These are phyloP conservation scores for Phialocephala sp. DNA, from an alignment of 2,329 filamentous ascomycete species.

Conservation along the genomic window DNA sequence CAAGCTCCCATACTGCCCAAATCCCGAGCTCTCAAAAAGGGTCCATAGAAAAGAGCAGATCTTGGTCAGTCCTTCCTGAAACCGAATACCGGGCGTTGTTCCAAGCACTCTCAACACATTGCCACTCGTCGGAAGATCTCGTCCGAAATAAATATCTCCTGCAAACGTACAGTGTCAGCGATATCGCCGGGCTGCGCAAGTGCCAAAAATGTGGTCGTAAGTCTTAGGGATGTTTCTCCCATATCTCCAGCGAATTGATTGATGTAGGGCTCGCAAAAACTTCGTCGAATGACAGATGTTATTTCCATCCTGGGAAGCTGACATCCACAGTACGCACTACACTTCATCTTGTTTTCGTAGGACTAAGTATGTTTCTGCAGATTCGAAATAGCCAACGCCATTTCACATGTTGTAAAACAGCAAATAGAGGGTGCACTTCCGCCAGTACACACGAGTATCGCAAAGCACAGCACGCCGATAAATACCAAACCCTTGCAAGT, in stretches of 20 bases:
- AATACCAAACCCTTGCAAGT: slow-evolving; percentile 25
- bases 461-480: slow-evolving; percentile 20
- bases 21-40: neutral
- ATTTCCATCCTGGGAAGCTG: slow-evolving; percentile 27
- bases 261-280: slow-evolving; percentile 17
- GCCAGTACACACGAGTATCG: neutral
- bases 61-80: slow-evolving; percentile 24
- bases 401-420: slow-evolving; percentile 27
- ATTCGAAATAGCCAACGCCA: slow-evolving; percentile 16
- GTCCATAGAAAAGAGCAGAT: neutral
- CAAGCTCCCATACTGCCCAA: slow-evolving; percentile 10
- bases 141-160: slow-evolving; percentile 20
- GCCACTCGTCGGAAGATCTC: slow-evolving; percentile 28
- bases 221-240: slow-evolving; percentile 5
- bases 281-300: slow-evolving; percentile 14
- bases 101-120: slow-evolving; percentile 22
- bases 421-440: neutral
- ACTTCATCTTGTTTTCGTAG: neutral
- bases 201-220: slow-evolving; percentile 29
- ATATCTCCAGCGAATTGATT: slow-evolving; percentile 7
- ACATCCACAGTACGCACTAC: neutral
- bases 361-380: slow-evolving; percentile 28
- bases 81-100: slow-evolving; percentile 20
- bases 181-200: slow-evolving; percentile 24
- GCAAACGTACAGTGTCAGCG: slow-evolving; percentile 19